Conservation (phyloP, 495 filamentous ascomycete genomes). For the Penicillium cosmopolitanum region DNA sequence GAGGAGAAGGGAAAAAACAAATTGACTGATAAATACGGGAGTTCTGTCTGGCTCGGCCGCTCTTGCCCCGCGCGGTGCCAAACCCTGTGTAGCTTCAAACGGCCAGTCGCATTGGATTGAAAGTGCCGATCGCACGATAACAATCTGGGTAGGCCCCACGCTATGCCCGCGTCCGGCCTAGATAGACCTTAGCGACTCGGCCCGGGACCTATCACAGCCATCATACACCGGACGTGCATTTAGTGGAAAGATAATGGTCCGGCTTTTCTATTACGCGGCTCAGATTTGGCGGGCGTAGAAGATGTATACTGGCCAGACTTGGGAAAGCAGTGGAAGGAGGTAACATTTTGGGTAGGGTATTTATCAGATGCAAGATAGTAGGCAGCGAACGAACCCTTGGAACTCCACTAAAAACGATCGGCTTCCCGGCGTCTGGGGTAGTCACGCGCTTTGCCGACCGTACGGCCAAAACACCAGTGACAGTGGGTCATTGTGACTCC, state of each 20-base stretch:
- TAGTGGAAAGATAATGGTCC: neutral
- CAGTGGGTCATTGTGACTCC: too few relatives aligned
- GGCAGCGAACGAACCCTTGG: neutral
- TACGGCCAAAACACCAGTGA: neutral
- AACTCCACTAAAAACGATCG: conserved; percentile 11
- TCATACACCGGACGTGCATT: conserved; percentile 6
- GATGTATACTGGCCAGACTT: too few relatives aligned
- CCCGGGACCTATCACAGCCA: conserved; percentile 16
- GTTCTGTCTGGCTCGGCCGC: conserved; percentile 7
- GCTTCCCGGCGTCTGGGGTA: neutral
- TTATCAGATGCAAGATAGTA: too few relatives aligned
- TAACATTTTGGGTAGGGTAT: too few relatives aligned
- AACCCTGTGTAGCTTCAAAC: conserved; percentile 8
- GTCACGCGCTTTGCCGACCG: neutral
- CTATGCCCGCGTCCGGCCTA: conserved; percentile 20
- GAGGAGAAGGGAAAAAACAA: neutral
- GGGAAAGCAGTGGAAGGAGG: too few relatives aligned
- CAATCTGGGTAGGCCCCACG: conserved; percentile 18
- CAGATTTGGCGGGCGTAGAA: too few relatives aligned
- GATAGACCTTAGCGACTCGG: conserved; percentile 22
- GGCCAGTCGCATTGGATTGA: conserved; percentile 25
- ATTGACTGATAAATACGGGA: neutral
- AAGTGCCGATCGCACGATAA: conserved; percentile 22
- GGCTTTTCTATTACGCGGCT: neutral
- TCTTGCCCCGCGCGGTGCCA: conserved; percentile 17